Evolutionary conservation across 2,329 filamentous ascomycete genomes (phyloP), one percentile per base, ranked within the genome.

Genomic region (Penicillium crustosum): DNA sequence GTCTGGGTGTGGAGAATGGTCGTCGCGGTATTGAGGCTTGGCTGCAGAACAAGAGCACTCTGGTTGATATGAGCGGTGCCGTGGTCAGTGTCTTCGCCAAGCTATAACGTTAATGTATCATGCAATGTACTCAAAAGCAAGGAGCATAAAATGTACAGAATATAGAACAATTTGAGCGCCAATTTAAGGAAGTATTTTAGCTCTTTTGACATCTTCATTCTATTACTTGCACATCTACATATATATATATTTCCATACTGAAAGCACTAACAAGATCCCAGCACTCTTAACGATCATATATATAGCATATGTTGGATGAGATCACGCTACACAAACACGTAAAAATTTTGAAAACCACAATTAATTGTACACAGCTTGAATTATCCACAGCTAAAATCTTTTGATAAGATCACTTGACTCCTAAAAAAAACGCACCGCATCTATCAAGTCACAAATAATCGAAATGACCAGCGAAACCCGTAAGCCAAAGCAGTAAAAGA

Each of bases 1-100:
- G 92, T 35, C 78, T 96, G 10, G 91, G 91, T 0, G 87, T 95
- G 2, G 91, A 96, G 81, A 96, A 96, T 73, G 92, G 91, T 4
- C 81, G 86, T 58, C 85, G 83, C 67, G 91, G 91, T 0, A 81
- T 96, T 53, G 87, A 89, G 74, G 88, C 89, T 4, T 96, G 92
- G 88, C 83, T 92, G 52, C 82, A 86, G 76, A 94, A 93, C 67
- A 95, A 94, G 81, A 95, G 91, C 75, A 95, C 91, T 2, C 75
- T 96, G 31, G 87, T 96, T 2, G 91, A 96, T 73, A 89, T 93
- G 82, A 85, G 86, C 42, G 89, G 88, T 35, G 80, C 74, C 60
- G 89, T 87, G 57, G 84, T 81, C 56, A 92, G 84, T 9, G 87
- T 91, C 0, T 96, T 94, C 75, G 81, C 86, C 31, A 91, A 91